Base-by-base conservation (phyloP, 805 yeast species). In the Priceomyces medius region DNA sequence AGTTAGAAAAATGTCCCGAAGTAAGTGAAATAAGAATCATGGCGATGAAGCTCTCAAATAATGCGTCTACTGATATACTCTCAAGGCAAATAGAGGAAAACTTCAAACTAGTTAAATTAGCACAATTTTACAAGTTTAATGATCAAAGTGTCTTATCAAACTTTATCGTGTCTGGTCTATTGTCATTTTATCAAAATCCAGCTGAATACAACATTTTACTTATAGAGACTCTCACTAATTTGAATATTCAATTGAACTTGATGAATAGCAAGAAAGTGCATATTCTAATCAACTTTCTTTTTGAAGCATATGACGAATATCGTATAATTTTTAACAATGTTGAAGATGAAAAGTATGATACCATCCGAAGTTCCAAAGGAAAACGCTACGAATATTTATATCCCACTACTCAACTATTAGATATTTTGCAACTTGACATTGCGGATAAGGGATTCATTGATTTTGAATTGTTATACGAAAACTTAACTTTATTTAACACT, bases 181-280 rank as follows among this genome's bases (percentile, higher is more conserved):
- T 37, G 23, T 41, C 24, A 16, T 54, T 51, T 36, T 59, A 55
- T 46, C 43, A 44, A 27, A 59, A 55, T 34, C 26, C 24, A 2
- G 21, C 35, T 3, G 41, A 40, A 5, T 23, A 35, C 7, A 58
- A 54, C 35, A 6, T 27, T 6, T 9, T 34, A 1, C 36, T 56
- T 10, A 37, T 51, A 14, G 21, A 38, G 9, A 20, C 50, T 8
- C 35, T 55, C 1, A 33, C 31, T 13, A 34, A 16, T 18, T 18
- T 48, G 10, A 14, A 16, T 4, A 13, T 40, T 6, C 44, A 44
- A 27, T 24, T 47, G 13, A 48, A 51, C 34, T 13, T 49, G 1
- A 33, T 41, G 12, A 35, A 21, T 19, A 43, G 42, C 29, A 19
- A 37, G n/a, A 29, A 41, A 12, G 47, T 50, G 27, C 10, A 39